Evolutionary conservation across 345 rosid species (phyloP).

Genomic region (Populus tremula): DNA sequence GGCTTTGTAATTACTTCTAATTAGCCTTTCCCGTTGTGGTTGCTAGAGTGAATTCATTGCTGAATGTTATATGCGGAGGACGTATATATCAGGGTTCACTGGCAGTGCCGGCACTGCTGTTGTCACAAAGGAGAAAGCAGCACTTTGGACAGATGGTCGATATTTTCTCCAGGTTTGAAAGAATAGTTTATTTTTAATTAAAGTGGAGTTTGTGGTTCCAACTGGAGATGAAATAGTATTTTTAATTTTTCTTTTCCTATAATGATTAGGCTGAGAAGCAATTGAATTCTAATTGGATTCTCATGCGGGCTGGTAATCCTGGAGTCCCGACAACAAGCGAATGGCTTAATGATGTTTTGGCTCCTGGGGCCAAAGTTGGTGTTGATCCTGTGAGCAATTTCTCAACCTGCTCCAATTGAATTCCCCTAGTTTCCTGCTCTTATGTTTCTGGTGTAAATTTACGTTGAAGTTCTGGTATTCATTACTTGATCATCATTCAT

Average conservation of each 20-base stretch:
- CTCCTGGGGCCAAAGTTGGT: conserved; percentile 86
- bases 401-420: conserved; percentile 25
- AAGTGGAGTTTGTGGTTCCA: no score
- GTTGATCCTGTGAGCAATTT: conserved; percentile 84
- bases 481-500: background rate
- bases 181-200: background rate
- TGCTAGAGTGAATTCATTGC: conserved; percentile 91
- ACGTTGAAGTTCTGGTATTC: background rate
- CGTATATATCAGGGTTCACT: conserved; percentile 76
- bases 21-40: conserved; percentile 5
- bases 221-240: background rate
- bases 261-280: conserved; percentile 80
- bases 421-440: background rate
- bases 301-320: conserved; percentile 89
- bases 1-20: conserved; percentile 6
- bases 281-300: conserved; percentile 73
- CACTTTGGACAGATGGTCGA: conserved; percentile 96
- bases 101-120: conserved; percentile 95
- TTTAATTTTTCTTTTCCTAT: conserved; percentile 1
- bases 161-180: conserved; percentile 92
- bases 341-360: conserved; percentile 81
- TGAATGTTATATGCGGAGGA: conserved; percentile 86
- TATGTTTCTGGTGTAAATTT: background rate
- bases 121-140: conserved; percentile 86
- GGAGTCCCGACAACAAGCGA: conserved; percentile 85